Evolutionary conservation across 768 basidiomycete genomes (phyloP).

Genomic region (Termitomyces bulborhizus): DNA sequence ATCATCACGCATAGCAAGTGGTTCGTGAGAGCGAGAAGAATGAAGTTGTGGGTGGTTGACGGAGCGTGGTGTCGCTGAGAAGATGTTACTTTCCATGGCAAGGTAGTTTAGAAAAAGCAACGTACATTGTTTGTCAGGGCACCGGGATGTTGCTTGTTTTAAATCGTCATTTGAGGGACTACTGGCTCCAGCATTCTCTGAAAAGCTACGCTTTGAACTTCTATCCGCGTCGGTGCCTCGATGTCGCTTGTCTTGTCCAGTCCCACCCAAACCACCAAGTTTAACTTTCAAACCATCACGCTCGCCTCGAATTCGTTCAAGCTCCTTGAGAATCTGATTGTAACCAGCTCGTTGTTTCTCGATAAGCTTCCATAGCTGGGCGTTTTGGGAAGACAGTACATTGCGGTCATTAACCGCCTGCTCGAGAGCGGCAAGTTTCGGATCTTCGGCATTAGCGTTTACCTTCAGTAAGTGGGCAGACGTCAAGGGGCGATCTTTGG

Average conservation of each 20-base stretch:
- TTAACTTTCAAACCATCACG: conserved; percentile 64
- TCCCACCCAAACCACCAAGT: conserved; percentile 22
- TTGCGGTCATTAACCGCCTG: conserved; percentile 79
- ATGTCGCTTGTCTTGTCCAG: conserved; percentile 22
- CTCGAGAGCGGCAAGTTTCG: conserved; percentile 64
- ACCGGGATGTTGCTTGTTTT: conserved; percentile 17
- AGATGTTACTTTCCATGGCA: conserved; percentile 8
- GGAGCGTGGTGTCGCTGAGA: conserved; percentile 23
- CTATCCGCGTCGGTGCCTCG: conserved; percentile 17
- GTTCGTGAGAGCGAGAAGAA: conserved; percentile 36
- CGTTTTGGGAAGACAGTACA: conserved; percentile 71
- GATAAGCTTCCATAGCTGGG: conserved; percentile 91
- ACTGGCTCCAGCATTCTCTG: conserved; percentile 16
- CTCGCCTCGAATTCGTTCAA: conserved; percentile 78
- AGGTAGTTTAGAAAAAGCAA: conserved; percentile 7
- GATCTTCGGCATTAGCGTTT: conserved; percentile 48
- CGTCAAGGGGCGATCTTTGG: conserved; percentile 17
- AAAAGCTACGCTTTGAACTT: conserved; percentile 22
- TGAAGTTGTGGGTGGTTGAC: conserved; percentile 26
- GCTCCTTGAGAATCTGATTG: conserved; percentile 73
- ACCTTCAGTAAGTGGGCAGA: conserved; percentile 39
- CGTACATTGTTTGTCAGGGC: conserved; percentile 35
- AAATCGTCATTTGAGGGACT: conserved; percentile 5
- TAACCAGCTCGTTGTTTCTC: conserved; percentile 88
- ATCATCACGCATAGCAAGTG: conserved; percentile 23